Percentiles rank a stretch among this genome's conserved stretches.
Evolutionary conservation across 148 eudicot species (phyloP).

Genomic region (Dianthus caryophyllus): DNA sequence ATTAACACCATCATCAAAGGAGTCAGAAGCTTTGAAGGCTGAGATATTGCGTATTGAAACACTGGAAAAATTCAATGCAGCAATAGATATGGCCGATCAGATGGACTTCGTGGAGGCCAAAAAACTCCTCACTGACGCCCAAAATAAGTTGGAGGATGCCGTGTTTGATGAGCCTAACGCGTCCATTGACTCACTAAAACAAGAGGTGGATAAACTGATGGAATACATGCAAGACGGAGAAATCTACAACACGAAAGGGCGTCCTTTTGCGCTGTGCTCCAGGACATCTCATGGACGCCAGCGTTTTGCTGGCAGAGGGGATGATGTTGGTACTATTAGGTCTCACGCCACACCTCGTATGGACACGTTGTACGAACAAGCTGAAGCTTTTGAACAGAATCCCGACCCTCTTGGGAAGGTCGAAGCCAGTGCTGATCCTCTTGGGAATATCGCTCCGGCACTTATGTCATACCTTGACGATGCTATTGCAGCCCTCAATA

Average conservation of each 20-base stretch:
- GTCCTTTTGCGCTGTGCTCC: conserved; percentile 20
- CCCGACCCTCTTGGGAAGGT: conserved; percentile 12
- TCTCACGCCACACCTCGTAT: no score
- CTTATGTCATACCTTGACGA: conserved; percentile 4
- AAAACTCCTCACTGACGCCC: background rate
- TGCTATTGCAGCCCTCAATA: conserved; percentile 22
- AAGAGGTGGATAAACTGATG: conserved; percentile 12
- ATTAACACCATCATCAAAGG: no score
- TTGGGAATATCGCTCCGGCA: conserved; percentile 7
- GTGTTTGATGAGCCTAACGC: conserved; percentile 7
- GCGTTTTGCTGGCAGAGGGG: conserved; percentile 21
- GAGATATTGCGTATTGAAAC: no score
- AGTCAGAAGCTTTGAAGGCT: no score
- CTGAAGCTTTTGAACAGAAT: conserved; percentile 14
- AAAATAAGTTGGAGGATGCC: no score
- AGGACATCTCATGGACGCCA: conserved; percentile 19
- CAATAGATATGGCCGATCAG: conserved; percentile 16
- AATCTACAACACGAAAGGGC: conserved; percentile 21
- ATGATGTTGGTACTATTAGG: conserved; percentile 10
- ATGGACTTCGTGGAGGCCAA: conserved; percentile 2
- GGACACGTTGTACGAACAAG: conserved; percentile 21
- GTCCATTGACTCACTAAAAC: conserved; percentile 12
- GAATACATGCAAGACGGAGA: conserved; percentile 13
- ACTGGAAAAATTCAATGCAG: conserved; percentile 13
- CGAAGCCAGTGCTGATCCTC: conserved; percentile 18